Evolutionary conservation across 2,329 filamentous ascomycete species (phyloP).

Genomic region (Macrophomina pseudophaseolina): DNA sequence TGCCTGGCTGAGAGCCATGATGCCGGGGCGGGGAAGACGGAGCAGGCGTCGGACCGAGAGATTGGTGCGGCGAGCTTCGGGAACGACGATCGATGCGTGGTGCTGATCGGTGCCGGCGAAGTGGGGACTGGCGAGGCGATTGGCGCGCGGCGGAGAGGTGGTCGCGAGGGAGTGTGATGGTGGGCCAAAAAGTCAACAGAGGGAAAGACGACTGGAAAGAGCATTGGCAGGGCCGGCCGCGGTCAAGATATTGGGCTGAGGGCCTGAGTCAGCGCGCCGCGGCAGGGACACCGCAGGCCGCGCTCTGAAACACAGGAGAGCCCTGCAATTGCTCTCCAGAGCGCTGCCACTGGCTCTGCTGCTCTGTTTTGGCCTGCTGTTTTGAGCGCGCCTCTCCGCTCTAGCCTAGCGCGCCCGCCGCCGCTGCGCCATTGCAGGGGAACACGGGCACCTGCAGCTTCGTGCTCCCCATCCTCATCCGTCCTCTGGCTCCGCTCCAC

Average conservation of each 20-base stretch:
- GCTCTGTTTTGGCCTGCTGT: constrained; percentile 21
- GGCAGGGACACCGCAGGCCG: constrained; percentile 20
- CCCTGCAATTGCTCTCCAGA: constrained; percentile 17
- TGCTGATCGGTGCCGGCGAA: constrained; percentile 22
- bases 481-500: background rate
- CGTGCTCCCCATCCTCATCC: background rate
- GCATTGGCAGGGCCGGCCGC: constrained; percentile 12
- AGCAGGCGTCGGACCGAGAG: constrained; percentile 13
- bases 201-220: background rate
- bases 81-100: constrained; percentile 14
- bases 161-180: constrained; percentile 15
- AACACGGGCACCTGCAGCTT: background rate
- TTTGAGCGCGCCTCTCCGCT: constrained; percentile 18
- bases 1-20: constrained; percentile 45
- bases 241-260: constrained; percentile 23
- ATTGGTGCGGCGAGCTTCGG: background rate
- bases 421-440: background rate
- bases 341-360: constrained; percentile 13
- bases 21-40: constrained; percentile 27
- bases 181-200: constrained; percentile 20
- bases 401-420: constrained; percentile 7
- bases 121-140: constrained; percentile 10
- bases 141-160: background rate
- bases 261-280: constrained; percentile 16
- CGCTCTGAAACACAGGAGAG: constrained; percentile 20